These are phyloP conservation scores for Moniliella sp. DNA, from an alignment of 1,284 basidiomycete genomes.

Conservation along the genomic window DNA sequence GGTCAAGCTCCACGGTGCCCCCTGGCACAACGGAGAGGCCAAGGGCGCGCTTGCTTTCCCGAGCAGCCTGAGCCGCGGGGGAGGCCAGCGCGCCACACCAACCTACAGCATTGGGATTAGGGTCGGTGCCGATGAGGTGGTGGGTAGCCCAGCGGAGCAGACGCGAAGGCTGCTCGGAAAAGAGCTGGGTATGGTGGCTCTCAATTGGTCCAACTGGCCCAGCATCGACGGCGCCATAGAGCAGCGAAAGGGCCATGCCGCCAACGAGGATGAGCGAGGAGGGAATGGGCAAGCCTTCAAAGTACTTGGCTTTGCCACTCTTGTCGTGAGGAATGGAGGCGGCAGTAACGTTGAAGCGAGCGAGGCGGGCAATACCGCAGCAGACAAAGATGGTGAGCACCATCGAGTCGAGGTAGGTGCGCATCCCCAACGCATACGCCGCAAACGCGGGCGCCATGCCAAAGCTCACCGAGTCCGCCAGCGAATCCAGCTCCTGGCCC, in stretches of 20 bases:
- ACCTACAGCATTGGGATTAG: too few species aligned
- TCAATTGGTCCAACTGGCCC: slow-evolving; percentile 40
- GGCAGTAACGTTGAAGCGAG: slow-evolving; percentile 93
- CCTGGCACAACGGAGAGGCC: too few species aligned
- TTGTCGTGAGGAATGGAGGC: slow-evolving; percentile 73
- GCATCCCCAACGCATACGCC: slow-evolving; percentile 72
- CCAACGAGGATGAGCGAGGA: slow-evolving; percentile 63
- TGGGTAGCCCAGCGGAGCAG: slow-evolving; percentile 37
- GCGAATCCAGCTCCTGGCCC: slow-evolving; percentile 90
- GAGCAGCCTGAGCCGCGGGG: too few species aligned
- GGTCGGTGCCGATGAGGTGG: background rate
- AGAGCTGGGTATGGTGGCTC: too few species aligned
- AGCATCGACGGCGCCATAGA: slow-evolving; percentile 53
- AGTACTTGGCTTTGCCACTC: slow-evolving; percentile 72
- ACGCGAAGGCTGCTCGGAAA: too few species aligned
- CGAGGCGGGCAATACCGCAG: slow-evolving; percentile 79
- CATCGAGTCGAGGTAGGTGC: slow-evolving; percentile 68
- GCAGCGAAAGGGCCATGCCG: slow-evolving; percentile 59
- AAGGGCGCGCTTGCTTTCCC: too few species aligned
- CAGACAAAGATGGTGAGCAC: slow-evolving; percentile 76
- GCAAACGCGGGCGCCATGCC: slow-evolving; percentile 83
- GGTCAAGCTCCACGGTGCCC: too few species aligned
- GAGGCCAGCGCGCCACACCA: too few species aligned
- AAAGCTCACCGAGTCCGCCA: slow-evolving; percentile 81
- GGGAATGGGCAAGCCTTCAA: slow-evolving; percentile 91